Evolutionary conservation across 2,329 filamentous ascomycete genomes (phyloP).

Genomic region (Beauveria australis): DNA sequence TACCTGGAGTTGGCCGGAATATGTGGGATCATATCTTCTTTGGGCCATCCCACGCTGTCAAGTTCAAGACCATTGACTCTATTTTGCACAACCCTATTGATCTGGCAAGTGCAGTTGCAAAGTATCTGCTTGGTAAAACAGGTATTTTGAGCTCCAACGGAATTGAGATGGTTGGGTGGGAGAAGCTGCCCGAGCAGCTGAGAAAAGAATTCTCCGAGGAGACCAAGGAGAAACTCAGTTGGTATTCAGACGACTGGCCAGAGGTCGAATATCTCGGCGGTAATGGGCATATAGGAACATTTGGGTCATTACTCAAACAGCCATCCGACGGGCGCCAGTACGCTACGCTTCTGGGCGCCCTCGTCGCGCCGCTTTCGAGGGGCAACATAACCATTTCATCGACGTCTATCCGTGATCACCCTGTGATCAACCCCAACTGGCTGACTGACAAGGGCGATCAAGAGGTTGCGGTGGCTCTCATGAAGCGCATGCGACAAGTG

Average conservation of each 20-base stretch:
- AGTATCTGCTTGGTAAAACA: background rate
- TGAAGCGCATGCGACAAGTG: constrained; percentile 32
- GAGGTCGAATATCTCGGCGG: background rate
- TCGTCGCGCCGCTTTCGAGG: constrained; percentile 23
- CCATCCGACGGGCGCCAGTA: constrained; percentile 5
- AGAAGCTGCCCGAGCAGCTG: background rate
- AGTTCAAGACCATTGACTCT: background rate
- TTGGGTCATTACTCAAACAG: background rate
- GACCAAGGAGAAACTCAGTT: background rate
- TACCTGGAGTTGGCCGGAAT: background rate
- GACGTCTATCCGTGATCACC: constrained; percentile 22
- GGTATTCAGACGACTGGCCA: constrained; percentile 4
- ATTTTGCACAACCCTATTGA: background rate
- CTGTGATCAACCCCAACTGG: constrained; percentile 38
- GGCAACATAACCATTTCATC: constrained; percentile 34
- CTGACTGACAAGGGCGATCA: constrained; percentile 32
- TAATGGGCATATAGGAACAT: background rate
- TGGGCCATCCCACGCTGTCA: constrained; percentile 8
- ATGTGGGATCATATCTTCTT: constrained; percentile 10
- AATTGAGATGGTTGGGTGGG: background rate
- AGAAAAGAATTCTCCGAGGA: background rate
- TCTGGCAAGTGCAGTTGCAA: background rate
- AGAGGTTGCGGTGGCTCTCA: constrained; percentile 34
- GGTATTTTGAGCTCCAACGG: background rate
- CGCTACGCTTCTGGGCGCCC: constrained; percentile 20